Percentiles rank a stretch among this genome's conserved stretches.
These are phyloP conservation scores for Lasiosphaeria ovina DNA, from an alignment of 495 filamentous ascomycete genomes.

Conservation along the genomic window DNA sequence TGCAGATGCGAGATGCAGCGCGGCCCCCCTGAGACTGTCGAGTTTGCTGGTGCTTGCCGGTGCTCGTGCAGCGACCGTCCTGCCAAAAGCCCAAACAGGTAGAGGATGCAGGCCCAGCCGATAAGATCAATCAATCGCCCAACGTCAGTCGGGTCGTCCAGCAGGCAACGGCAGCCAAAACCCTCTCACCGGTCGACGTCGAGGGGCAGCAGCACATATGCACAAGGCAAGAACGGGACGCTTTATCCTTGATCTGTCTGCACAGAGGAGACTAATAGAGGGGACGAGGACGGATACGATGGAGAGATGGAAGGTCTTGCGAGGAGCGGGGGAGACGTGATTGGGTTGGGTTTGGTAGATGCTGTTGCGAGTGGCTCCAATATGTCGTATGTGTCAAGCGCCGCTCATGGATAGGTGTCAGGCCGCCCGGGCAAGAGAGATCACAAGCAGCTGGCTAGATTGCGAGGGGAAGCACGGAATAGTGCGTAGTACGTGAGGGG, in stretches of 20 bases:
- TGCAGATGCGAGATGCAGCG: slow-evolving; percentile 14
- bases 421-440: too few species aligned
- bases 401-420: too few species aligned
- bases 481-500: too few species aligned
- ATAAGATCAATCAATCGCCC: slow-evolving; percentile 1
- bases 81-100: slow-evolving; percentile 2
- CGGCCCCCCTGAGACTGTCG: not conserved
- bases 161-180: not conserved
- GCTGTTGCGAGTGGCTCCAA: too few species aligned
- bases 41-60: too few species aligned
- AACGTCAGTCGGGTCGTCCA: not conserved
- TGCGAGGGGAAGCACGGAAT: too few species aligned
- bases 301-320: too few species aligned
- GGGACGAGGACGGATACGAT: too few species aligned
- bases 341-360: too few species aligned
- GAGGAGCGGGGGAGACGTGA: too few species aligned
- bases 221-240: not conserved
- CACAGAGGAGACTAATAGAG: not conserved
- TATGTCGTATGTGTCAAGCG: too few species aligned
- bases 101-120: not conserved
- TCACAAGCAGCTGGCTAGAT: too few species aligned
- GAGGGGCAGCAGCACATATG: not conserved
- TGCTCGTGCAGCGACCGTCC: not conserved
- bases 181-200: not conserved
- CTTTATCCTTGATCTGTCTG: not conserved